Evolutionary conservation across 345 rosid species (phyloP).

Genomic region (Lepidium sativum): DNA sequence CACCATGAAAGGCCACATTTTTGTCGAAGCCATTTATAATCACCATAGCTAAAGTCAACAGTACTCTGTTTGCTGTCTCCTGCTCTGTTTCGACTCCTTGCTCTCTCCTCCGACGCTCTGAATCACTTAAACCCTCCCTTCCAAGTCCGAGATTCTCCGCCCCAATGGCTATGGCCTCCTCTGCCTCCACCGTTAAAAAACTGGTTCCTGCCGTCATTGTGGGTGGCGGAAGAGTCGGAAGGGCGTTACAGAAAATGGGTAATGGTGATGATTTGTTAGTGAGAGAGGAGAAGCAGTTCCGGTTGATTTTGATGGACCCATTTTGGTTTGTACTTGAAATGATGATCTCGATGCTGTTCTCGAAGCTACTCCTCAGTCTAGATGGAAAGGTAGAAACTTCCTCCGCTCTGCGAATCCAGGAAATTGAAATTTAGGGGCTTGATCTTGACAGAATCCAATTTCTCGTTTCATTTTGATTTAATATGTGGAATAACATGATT

Average conservation of each 20-base stretch:
- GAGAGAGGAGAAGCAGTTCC: conserved; percentile 88
- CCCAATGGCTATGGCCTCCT: conserved; percentile 43
- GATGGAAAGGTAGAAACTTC: conserved; percentile 78
- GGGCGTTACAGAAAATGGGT: conserved; percentile 86
- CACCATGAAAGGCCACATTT: conserved; percentile 16
- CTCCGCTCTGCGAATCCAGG: background rate
- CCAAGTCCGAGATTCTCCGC: conserved; percentile 4
- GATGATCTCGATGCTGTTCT: conserved; percentile 95
- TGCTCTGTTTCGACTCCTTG: conserved; percentile 26
- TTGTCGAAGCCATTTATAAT: conserved; percentile 15
- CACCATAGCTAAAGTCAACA: conserved; percentile 34
- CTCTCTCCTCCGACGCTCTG: conserved; percentile 21
- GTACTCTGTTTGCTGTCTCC: conserved; percentile 25
- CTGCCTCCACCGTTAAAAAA: conserved; percentile 38
- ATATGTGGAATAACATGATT: background rate
- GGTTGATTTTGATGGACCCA: conserved; percentile 77
- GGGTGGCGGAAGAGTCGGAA: conserved; percentile 91
- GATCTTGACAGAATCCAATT: background rate
- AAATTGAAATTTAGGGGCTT: no score
- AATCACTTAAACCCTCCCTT: conserved; percentile 18
- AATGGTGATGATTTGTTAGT: conserved; percentile 64
- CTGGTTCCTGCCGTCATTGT: conserved; percentile 83
- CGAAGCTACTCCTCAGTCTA: conserved; percentile 62
- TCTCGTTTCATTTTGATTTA: background rate
- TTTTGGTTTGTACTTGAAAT: conserved; percentile 89